A percentile compares a stretch with the other conserved stretches of the same genome.
Evolutionary conservation across 1,284 basidiomycete genomes (phyloP).

Genomic region (Boletus chippewaensis): DNA sequence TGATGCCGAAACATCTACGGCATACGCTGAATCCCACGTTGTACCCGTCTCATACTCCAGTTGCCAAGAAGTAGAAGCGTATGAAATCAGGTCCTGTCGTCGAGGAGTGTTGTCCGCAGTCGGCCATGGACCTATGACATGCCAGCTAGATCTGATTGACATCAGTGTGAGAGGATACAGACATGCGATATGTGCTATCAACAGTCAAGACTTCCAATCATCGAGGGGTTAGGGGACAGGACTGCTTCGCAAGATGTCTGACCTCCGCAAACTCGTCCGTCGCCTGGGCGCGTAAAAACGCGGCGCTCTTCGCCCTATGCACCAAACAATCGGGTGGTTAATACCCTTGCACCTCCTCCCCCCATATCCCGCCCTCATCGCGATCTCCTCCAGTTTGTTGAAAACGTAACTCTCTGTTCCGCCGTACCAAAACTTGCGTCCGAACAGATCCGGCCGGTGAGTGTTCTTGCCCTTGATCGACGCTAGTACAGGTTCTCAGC

Average conservation of each 20-base stretch:
- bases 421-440: slow-evolving; percentile 91
- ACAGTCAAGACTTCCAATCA: too few relatives aligned
- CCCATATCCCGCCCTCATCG: slow-evolving; percentile 39
- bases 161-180: too few relatives aligned
- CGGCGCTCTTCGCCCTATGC: slow-evolving; percentile 56
- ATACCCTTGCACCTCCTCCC: slow-evolving; percentile 40
- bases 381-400: slow-evolving; percentile 97
- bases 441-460: slow-evolving; percentile 61
- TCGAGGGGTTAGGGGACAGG: too few relatives aligned
- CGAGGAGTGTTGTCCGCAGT: too few relatives aligned
- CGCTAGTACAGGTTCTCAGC: slow-evolving; percentile 85
- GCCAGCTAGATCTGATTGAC: too few relatives aligned
- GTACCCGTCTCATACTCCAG: too few relatives aligned
- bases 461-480: slow-evolving; percentile 93
- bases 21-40: too few relatives aligned
- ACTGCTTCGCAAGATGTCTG: slow-evolving; percentile 42
- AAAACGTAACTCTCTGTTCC: slow-evolving; percentile 98
- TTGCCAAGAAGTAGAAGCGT: too few relatives aligned
- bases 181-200: too few relatives aligned
- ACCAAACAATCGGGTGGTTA: slow-evolving; percentile 47
- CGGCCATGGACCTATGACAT: too few relatives aligned
- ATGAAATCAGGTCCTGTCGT: too few relatives aligned
- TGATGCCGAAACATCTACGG: too few relatives aligned
- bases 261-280: slow-evolving; percentile 63
- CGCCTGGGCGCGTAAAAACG: slow-evolving; percentile 70